Evolutionary conservation across 495 filamentous ascomycete species (phyloP), one percentile per base, ranked within the genome.

Genomic region (Aspergillus sclerotiicarbonarius): DNA sequence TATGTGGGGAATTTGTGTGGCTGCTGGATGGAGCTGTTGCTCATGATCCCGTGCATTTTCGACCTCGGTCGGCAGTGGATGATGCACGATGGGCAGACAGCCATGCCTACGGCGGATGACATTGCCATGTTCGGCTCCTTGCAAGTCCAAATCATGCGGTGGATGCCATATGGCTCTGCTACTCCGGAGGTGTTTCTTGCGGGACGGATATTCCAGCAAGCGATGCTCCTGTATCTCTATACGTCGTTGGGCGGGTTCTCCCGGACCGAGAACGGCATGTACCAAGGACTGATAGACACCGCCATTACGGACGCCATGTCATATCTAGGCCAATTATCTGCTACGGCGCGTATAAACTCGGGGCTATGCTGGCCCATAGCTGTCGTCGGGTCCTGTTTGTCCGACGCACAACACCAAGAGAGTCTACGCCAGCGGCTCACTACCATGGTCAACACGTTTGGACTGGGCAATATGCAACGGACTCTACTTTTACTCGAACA

Each of bases 61-160:
- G 71, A 74, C 47, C 67, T 74, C n/a, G 71, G 71, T 7, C 65
- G 71, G 49, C 70, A 73, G 32, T 74, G 68, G 71, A 70, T 72
- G 64, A 69, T 71, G 62, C 59, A 65, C 3, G 67, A 68, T 29
- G 44, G 55, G 9, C 60, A 65, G 25, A 41, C 56, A 13, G 18
- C 44, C 2, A 33, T 68, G 30, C 68, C 71, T 4, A 71, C 67
- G 3, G 71, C 71, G 9, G 71, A 74, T 50, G 70, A 73, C 7
- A 65, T 74, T 20, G 71, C 68, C n/a, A 72, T 73, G 70, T 73
- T 67, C 43, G 71, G 68, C n/a, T 74, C 71, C 0, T 61, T 74
- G 15, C 71, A 74, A 54, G 62, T 65, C 7, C 70, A 74, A 32
- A 65, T 74, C 13, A 32, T 73, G 9, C 71, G 65, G 41, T 74